phyloP scores from a whole-genome alignment of 768 basidiomycete species.

The Fibroporia radiculosa region DNA sequence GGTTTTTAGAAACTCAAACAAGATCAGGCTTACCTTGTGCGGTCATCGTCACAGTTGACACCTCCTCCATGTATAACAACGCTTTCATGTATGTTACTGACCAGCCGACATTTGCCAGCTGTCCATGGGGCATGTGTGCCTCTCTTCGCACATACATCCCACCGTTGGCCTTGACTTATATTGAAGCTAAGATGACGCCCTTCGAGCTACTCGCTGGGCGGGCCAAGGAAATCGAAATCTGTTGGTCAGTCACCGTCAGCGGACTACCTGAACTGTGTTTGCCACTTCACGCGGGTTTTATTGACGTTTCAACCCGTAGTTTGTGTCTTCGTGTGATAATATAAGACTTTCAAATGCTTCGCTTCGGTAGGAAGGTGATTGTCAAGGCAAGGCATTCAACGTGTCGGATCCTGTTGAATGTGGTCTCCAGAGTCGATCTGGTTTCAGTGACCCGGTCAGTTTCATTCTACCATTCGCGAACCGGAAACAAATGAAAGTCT shows the following conservation, averaged over 20 bases:
- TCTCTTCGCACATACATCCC: not conserved
- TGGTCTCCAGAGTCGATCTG: too few relatives aligned
- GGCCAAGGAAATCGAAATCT: constrained; percentile 64
- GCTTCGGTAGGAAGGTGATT: too few relatives aligned
- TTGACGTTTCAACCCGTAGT: too few relatives aligned
- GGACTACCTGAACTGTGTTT: too few relatives aligned
- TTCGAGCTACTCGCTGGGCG: constrained; percentile 45
- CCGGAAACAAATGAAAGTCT: too few relatives aligned
- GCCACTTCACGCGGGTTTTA: too few relatives aligned
- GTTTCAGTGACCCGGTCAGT: too few relatives aligned
- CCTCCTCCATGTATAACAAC: constrained; percentile 90
- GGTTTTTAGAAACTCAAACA: constrained; percentile 51
- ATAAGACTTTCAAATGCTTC: too few relatives aligned
- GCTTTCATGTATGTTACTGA: constrained; percentile 93
- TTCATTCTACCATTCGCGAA: too few relatives aligned
- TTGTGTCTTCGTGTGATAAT: too few relatives aligned
- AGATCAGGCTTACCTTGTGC: constrained; percentile 18
- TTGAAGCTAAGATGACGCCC: constrained; percentile 67
- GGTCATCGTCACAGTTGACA: constrained; percentile 56
- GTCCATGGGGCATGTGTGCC: constrained; percentile 70
- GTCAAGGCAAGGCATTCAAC: too few relatives aligned
- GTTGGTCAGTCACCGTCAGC: constrained; percentile 81
- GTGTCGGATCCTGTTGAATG: too few relatives aligned
- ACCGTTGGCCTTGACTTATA: constrained; percentile 32
- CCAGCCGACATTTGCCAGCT: constrained; percentile 85